Evolutionary conservation across 108 stramenopile species (phyloP).

Genomic region (Fragilaria radians): DNA sequence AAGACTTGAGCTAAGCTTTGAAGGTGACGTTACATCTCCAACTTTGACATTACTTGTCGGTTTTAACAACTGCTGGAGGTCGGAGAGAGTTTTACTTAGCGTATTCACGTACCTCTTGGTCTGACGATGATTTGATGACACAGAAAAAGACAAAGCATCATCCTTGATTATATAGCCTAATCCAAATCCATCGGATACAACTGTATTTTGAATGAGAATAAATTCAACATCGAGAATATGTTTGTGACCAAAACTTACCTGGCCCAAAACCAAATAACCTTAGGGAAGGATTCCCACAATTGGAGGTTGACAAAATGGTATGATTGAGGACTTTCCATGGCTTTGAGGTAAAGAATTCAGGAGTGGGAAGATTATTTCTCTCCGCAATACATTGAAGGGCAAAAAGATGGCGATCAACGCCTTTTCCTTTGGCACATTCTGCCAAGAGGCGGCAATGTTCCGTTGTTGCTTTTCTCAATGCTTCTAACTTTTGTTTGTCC

Average conservation of each 20-base stretch:
- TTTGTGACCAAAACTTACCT: slow-evolving; percentile 29
- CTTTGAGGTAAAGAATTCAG: slow-evolving; percentile 61
- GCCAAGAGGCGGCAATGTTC: slow-evolving; percentile 60
- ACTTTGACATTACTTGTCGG: slow-evolving; percentile 23
- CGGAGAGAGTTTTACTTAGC: slow-evolving; percentile 42
- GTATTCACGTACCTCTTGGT: slow-evolving; percentile 63
- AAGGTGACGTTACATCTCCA: background rate
- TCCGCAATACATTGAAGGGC: slow-evolving; percentile 77
- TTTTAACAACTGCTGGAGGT: slow-evolving; percentile 29
- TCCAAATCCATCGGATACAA: slow-evolving; percentile 61
- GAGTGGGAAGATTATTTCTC: slow-evolving; percentile 34
- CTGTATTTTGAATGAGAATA: background rate
- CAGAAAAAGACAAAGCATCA: slow-evolving; percentile 55
- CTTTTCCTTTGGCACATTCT: slow-evolving; percentile 60
- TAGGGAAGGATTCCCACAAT: slow-evolving; percentile 84
- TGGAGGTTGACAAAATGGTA: slow-evolving; percentile 76
- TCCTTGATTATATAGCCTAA: slow-evolving; percentile 88
- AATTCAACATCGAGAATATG: slow-evolving; percentile 4
- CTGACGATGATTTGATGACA: slow-evolving; percentile 76
- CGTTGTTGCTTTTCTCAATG: slow-evolving; percentile 47
- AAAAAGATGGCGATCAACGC: slow-evolving; percentile 78
- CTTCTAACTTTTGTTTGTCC: slow-evolving; percentile 45
- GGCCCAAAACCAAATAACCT: slow-evolving; percentile 85
- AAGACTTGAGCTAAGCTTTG: slow-evolving; percentile 5
- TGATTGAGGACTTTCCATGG: slow-evolving; percentile 71